Evolutionary conservation across 106 monocot genomes (phyloP).

Genomic region (Agapanthus africanus): DNA sequence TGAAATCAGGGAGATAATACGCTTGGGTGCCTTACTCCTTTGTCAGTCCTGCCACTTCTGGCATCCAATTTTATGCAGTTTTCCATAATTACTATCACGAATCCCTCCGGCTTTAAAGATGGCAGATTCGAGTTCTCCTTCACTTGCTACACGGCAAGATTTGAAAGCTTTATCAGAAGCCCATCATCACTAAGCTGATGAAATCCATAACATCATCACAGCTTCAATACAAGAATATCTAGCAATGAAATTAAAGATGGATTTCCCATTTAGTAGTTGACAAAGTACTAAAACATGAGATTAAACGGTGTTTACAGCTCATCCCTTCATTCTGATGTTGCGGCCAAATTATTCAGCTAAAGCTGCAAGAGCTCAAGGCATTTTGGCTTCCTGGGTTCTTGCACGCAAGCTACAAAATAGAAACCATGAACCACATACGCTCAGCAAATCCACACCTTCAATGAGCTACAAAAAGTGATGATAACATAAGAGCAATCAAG

Average conservation of each 20-base stretch:
- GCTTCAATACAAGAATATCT: slow-evolving; percentile 1
- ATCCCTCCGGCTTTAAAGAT: slow-evolving; percentile 92
- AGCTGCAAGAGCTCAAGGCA: not conserved
- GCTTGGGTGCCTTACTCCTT: slow-evolving; percentile 55
- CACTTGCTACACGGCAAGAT: slow-evolving; percentile 80
- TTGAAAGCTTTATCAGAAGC: slow-evolving; percentile 38
- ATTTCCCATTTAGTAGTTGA: not conserved
- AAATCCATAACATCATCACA: slow-evolving; percentile 16
- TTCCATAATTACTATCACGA: slow-evolving; percentile 70
- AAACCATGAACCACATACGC: not conserved
- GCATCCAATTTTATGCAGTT: slow-evolving; percentile 90
- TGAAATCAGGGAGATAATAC: not conserved
- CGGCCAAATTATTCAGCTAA: not conserved
- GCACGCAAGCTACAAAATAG: not conserved
- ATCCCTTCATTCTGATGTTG: not conserved
- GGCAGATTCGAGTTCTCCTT: slow-evolving; percentile 79
- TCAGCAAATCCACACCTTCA: not conserved
- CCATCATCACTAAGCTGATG: slow-evolving; percentile 22
- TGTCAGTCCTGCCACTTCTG: slow-evolving; percentile 92
- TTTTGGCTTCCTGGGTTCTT: not conserved
- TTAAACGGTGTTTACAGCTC: not conserved
- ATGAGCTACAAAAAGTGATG: not conserved
- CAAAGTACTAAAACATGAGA: not conserved
- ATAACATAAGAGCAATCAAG: too few species aligned
- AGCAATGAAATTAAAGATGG: not conserved